These are phyloP conservation scores for Solanum okadae DNA, from an alignment of 257 asterid genomes.

Conservation along the genomic window DNA sequence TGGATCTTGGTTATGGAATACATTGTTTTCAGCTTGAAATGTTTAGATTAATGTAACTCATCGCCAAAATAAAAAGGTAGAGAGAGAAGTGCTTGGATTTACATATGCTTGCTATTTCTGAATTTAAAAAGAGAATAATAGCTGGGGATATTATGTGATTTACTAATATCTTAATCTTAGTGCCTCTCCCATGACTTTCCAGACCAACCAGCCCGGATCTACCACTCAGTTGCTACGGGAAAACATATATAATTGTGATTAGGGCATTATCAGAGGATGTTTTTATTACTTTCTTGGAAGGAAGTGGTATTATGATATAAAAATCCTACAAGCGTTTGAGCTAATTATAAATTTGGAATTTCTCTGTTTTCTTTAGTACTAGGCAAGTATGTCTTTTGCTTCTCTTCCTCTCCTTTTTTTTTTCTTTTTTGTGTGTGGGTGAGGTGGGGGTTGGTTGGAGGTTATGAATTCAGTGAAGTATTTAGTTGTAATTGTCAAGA, in stretches of 20 bases:
- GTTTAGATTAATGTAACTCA: not conserved
- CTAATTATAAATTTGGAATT: not conserved
- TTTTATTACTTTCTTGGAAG: not conserved
- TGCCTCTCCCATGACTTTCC: not conserved
- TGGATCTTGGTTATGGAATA: not conserved
- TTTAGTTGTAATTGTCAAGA: not conserved
- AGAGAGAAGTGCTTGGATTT: not conserved
- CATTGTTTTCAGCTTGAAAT: not conserved
- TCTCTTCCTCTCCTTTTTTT: not conserved
- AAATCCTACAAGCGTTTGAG: not conserved
- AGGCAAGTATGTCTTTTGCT: not conserved
- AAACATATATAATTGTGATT: not conserved
- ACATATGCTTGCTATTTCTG: not conserved
- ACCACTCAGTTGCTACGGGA: not conserved
- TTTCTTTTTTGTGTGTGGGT: not conserved
- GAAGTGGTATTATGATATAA: not conserved
- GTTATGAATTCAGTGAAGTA: not conserved
- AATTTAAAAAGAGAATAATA: not conserved
- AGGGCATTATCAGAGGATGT: not conserved
- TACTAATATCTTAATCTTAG: not conserved
- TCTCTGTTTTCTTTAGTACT: not conserved
- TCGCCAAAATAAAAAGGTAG: not conserved
- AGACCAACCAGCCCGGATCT: not conserved
- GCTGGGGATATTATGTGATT: not conserved
- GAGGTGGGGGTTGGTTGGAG: not conserved